phyloP scores from a whole-genome alignment of 1,284 basidiomycete genomes.

The Leccinum glutinopallens region DNA sequence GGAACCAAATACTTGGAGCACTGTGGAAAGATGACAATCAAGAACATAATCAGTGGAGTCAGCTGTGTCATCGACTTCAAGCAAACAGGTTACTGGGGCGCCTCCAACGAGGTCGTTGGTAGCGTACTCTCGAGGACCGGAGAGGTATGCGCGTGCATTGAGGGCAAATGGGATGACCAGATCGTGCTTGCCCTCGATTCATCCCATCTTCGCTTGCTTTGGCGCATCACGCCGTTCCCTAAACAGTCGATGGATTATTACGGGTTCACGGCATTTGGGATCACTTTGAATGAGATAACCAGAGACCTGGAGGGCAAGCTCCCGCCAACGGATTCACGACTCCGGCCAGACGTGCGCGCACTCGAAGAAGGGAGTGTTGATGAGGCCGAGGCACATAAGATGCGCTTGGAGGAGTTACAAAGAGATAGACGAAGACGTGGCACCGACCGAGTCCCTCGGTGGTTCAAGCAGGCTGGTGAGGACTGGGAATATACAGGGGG shows the following conservation, averaged over 20 bases:
- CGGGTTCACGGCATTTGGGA: conserved; percentile 80
- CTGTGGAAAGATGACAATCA: conserved; percentile 72
- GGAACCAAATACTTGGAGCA: conserved; percentile 90
- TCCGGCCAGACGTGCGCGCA: conserved; percentile 84
- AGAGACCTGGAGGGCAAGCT: conserved; percentile 67
- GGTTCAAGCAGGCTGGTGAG: conserved; percentile 73
- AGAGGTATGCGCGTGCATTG: conserved; percentile 56
- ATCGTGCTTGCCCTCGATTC: conserved; percentile 66
- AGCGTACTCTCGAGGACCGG: conserved; percentile 58
- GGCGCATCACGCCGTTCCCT: conserved; percentile 75
- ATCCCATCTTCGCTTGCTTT: conserved; percentile 72
- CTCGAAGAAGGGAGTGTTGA: conserved; percentile 83
- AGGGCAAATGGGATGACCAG: conserved; percentile 86
- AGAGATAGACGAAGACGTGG: conserved; percentile 64
- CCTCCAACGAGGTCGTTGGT: conserved; percentile 75
- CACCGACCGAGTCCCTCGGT: conserved; percentile 59
- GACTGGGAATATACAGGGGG: conserved; percentile 78
- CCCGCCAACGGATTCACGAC: conserved; percentile 84
- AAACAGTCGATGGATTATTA: conserved; percentile 75
- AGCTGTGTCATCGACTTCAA: conserved; percentile 81
- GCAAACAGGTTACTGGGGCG: conserved; percentile 80
- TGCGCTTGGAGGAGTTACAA: conserved; percentile 72
- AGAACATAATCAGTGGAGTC: conserved; percentile 55
- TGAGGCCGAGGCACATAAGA: conserved; percentile 77
- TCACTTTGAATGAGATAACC: conserved; percentile 83